phyloP scores from a whole-genome alignment of 2,329 filamentous ascomycete species.

The Byssothecium circinans region DNA sequence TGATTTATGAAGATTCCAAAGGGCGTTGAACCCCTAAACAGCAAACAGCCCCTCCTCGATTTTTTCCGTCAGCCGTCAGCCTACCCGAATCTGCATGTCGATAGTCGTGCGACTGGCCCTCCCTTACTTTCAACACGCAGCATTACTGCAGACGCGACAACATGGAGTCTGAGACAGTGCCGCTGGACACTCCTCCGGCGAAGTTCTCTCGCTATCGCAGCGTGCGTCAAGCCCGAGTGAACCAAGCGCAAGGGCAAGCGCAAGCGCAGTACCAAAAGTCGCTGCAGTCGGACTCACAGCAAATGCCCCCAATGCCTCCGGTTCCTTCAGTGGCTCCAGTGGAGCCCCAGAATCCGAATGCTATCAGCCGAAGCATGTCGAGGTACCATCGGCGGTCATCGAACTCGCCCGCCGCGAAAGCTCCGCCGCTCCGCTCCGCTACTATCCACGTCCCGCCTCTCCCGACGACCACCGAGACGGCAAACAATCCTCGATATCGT shows the following conservation, averaged over 20 bases:
- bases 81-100: background rate
- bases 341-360: conserved; percentile 23
- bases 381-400: conserved; percentile 44
- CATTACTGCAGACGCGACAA: conserved; percentile 21
- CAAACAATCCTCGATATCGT: conserved; percentile 23
- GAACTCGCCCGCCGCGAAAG: conserved; percentile 26
- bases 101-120: conserved; percentile 18
- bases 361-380: conserved; percentile 44
- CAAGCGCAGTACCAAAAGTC: conserved; percentile 11
- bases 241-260: conserved; percentile 20
- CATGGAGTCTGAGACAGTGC: conserved; percentile 38
- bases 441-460: conserved; percentile 23
- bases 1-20: too few species aligned
- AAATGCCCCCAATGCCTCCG: conserved; percentile 18
- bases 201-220: conserved; percentile 63
- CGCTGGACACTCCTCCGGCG: conserved; percentile 26
- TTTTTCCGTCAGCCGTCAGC: background rate
- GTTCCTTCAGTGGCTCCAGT: conserved; percentile 29
- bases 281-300: background rate
- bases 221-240: conserved; percentile 52
- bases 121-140: conserved; percentile 22
- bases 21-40: too few species aligned
- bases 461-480: conserved; percentile 14
- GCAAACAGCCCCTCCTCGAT: background rate
- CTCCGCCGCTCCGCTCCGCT: conserved; percentile 26